Conservation (phyloP, 257 asterid species). For the Solanum infundibuliforme region DNA sequence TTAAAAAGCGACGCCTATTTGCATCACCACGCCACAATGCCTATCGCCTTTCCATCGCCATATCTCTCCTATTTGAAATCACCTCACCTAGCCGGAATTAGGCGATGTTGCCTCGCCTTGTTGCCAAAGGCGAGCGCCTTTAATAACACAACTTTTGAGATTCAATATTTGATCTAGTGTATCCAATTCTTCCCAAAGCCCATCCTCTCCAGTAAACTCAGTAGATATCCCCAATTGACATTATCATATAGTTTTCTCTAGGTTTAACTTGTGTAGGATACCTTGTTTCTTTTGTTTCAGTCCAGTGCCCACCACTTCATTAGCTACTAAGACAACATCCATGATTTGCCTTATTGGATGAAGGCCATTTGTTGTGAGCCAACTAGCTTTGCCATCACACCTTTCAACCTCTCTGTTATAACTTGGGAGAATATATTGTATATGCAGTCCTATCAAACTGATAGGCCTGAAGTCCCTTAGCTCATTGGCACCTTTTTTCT, state of each 20-base stretch:
- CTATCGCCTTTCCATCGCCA: too few relatives aligned
- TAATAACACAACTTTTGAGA: not conserved
- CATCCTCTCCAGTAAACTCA: not conserved
- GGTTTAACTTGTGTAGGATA: not conserved
- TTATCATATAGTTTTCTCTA: not conserved
- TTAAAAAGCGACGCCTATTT: too few relatives aligned
- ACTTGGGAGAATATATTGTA: not conserved
- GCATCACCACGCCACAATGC: too few relatives aligned
- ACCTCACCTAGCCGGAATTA: too few relatives aligned
- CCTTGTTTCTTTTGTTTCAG: not conserved
- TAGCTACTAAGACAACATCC: not conserved
- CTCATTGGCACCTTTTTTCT: not conserved
- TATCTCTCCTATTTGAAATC: too few relatives aligned
- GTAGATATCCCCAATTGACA: not conserved
- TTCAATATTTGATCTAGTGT: not conserved
- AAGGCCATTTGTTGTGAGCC: not conserved
- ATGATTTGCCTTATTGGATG: not conserved
- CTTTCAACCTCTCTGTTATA: not conserved
- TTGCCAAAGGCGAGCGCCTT: too few relatives aligned
- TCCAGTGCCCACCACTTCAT: not conserved
- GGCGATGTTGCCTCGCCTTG: too few relatives aligned
- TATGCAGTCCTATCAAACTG: not conserved
- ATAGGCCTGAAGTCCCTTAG: not conserved
- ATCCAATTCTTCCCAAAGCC: not conserved
- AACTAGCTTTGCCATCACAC: not conserved